A percentile compares a stretch with the other conserved stretches of the same genome.
These are phyloP conservation scores for Cryptococcus sp. DNA, from an alignment of 1,284 basidiomycete species.

Conservation along the genomic window DNA sequence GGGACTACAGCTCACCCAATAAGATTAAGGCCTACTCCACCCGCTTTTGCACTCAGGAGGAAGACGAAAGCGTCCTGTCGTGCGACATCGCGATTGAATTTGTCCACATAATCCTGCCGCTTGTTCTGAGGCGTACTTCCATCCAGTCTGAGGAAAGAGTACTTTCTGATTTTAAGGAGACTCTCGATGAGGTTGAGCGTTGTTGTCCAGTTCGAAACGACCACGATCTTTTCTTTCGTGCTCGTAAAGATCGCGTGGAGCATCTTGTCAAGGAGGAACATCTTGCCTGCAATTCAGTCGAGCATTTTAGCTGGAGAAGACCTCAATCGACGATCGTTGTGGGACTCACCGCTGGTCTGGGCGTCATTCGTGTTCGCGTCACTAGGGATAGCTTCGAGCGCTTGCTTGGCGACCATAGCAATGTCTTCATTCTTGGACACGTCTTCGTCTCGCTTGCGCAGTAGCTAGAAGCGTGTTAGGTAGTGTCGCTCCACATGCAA, in stretches of 20 bases:
- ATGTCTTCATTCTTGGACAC: slow-evolving; percentile 17
- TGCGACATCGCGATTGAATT: slow-evolving; percentile 43
- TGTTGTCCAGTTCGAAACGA: slow-evolving; percentile 86
- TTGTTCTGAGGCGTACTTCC: slow-evolving; percentile 79
- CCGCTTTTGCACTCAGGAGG: slow-evolving; percentile 90
- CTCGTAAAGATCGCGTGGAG: slow-evolving; percentile 65
- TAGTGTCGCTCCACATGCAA: background rate
- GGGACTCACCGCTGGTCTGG: slow-evolving; percentile 67
- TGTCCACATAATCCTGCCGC: slow-evolving; percentile 62
- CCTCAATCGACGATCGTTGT: background rate
- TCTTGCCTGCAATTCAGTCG: slow-evolving; percentile 62
- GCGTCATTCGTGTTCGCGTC: slow-evolving; percentile 68
- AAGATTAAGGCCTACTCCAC: slow-evolving; percentile 91
- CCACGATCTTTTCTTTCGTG: slow-evolving; percentile 89
- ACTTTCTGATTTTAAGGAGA: slow-evolving; percentile 74
- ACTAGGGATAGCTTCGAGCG: slow-evolving; percentile 67
- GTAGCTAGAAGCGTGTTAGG: slow-evolving; percentile 53
- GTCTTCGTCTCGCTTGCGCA: slow-evolving; percentile 67
- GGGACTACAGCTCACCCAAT: slow-evolving; percentile 58
- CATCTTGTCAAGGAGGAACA: slow-evolving; percentile 73
- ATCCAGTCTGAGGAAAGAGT: slow-evolving; percentile 83
- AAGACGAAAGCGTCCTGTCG: slow-evolving; percentile 66
- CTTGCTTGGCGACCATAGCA: slow-evolving; percentile 59
- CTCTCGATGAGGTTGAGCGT: slow-evolving; percentile 90
- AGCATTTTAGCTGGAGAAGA: no score